Conservation (phyloP, 805 yeast species). For the Ogataea henricii region DNA sequence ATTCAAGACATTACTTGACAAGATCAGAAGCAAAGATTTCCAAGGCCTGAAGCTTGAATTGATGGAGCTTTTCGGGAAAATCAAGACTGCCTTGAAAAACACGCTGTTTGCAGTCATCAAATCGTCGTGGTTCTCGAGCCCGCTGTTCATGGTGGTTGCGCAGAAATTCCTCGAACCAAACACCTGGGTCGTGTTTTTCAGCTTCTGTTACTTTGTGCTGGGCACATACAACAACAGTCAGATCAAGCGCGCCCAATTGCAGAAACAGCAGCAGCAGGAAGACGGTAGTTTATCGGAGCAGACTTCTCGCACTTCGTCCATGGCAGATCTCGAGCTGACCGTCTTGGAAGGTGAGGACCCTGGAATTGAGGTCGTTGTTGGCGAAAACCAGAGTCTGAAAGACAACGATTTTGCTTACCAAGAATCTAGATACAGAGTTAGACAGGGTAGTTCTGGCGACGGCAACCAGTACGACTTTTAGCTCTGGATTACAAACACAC, state of each 20-base stretch:
- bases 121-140: slow-evolving; percentile 56
- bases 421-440: not conserved
- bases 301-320: slow-evolving; percentile 9
- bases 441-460: slow-evolving; percentile 14
- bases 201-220: slow-evolving; percentile 55
- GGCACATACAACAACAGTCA: slow-evolving; percentile 64
- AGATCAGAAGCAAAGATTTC: slow-evolving; percentile 11
- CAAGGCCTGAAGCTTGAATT: slow-evolving; percentile 20
- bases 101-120: slow-evolving; percentile 50
- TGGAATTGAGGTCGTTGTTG: slow-evolving; percentile 4
- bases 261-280: slow-evolving; percentile 12
- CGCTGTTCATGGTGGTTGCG: slow-evolving; percentile 52
- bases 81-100: slow-evolving; percentile 39
- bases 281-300: slow-evolving; percentile 8
- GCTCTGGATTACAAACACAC: too few relatives aligned
- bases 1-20: slow-evolving; percentile 6
- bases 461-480: slow-evolving; percentile 9
- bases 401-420: not conserved
- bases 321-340: slow-evolving; percentile 14
- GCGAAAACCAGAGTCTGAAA: slow-evolving; percentile 8
- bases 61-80: slow-evolving; percentile 11
- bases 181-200: slow-evolving; percentile 66
- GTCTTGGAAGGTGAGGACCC: slow-evolving; percentile 19
- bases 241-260: slow-evolving; percentile 39
- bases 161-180: slow-evolving; percentile 59